Base-by-base conservation (phyloP, 306 rosid species). In the Quercus mongolica region DNA sequence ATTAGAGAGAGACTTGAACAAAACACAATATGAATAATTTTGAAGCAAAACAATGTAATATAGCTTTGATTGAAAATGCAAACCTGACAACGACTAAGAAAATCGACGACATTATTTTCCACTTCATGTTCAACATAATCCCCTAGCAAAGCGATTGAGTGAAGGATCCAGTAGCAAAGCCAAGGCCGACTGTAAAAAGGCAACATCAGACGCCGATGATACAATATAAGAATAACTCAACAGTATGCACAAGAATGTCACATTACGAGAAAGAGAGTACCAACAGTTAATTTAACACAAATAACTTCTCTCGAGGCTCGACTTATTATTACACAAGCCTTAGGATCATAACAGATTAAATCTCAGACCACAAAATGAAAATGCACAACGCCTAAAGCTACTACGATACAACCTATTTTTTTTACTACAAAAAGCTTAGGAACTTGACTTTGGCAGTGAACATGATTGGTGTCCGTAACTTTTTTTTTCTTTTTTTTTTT, bases 81-180 rank as follows among this genome's bases (percentile, higher is more conserved):
- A 71, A 94, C 97, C 97, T 92, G 97, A 61, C 99, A 94, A 70
- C 89, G 97, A 71, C 87, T 81, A 38, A 94, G 95, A 86, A 94
- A 94, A 70, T 89, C 91, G 20, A 94, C 23, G 41, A 87, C 62
- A 70, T 83, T 79, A 33, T 76, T 59, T 77, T 91, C 86, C 72
- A 92, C 67, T 30, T 90, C 92, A 13, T 80, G 85, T 30, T 92
- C 94, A 57, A 94, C 59, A 56, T 83, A 80, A 77, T 90, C 94
- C 58, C 91, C 97, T 41, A 94, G 83, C 65, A 94, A 69, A 69
- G 97, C 94, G 80, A 94, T 83, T 10, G 99, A 86, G 79, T 94
- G 99, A 56, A 91, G 77, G 74, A 91, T 94, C 97, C 97, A 94
- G 74, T 94, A 94, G 83, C 97, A 92, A 20, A 94, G 80, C 99